Base-by-base conservation (phyloP, 1,284 basidiomycete genomes). In the Trametes sp. region DNA sequence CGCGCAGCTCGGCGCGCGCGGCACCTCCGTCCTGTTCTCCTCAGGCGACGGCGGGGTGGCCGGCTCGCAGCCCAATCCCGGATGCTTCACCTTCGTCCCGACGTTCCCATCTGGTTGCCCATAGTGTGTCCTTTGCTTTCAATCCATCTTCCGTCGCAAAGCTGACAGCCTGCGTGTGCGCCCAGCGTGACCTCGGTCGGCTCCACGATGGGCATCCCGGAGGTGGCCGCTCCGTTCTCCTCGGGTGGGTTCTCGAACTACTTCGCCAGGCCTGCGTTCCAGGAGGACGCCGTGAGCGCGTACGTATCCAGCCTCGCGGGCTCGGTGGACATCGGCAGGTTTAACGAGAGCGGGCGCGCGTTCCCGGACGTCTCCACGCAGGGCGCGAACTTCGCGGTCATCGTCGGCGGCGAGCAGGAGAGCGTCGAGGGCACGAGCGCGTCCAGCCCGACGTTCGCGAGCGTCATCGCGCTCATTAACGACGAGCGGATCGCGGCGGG, bases 1-100 rank as follows among this genome's bases (percentile, higher is more conserved):
- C 61, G 86, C 85, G 9, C 81, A 84, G 62, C 81, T 92, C 44
- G 87, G 87, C 14, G 76, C 82, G 4, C 79, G 81, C 26, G 89
- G 38, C 4, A 41, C 38, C 1, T 19, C 38, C 16, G n/a, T 41
- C 38, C 19, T 16, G 16, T 41, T 41, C 76, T 84, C 86, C 26
- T 86, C 84, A 54, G 89, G 89, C 56, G 89, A 87, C 68, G 73
- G 69, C 56, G 89, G 88, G 55, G 90, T 92, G 26, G 88, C 87
- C 28, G 83, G 78, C 21, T 85, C 84, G 23, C 74, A 82, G n/a
- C 83, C 82, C n/a, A 82, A n/a, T n/a, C n/a, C 75, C 7, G n/a
- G 63, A 38, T 71, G 70, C 21, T 69, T 77, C 19, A 41, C 38
- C 23, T 92, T 92, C 82, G 82, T 88, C 59, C 88, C 89, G n/a